Percentiles rank a stretch among this genome's conserved stretches.
phyloP scores from a whole-genome alignment of 2,329 filamentous ascomycete genomes.

The Xylariaceae sp. region DNA sequence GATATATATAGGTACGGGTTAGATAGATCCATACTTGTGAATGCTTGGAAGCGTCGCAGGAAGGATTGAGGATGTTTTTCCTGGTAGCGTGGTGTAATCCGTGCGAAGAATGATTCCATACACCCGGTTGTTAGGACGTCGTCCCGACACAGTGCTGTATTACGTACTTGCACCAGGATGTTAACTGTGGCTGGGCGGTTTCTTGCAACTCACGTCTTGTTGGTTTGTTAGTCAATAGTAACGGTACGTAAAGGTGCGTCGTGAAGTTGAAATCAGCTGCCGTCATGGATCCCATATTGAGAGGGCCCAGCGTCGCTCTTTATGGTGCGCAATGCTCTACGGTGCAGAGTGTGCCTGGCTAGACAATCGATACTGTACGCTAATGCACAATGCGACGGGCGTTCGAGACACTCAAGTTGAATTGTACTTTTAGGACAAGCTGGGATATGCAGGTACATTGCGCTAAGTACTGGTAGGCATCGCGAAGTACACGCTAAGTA shows the following conservation, averaged over 20 bases:
- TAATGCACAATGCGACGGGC: neutral
- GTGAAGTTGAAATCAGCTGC: no score
- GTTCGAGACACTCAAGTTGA: neutral
- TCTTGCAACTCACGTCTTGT: neutral
- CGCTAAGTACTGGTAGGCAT: neutral
- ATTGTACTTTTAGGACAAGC: neutral
- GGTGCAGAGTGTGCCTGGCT: neutral
- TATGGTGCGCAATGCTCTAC: neutral
- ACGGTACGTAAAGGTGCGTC: no score
- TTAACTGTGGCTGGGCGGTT: neutral
- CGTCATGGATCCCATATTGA: no score
- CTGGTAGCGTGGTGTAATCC: neutral
- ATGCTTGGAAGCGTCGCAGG: neutral
- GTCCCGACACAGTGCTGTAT: no score
- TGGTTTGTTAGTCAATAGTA: neutral
- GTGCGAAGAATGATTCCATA: no score
- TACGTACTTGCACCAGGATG: no score
- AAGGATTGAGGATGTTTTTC: neutral
- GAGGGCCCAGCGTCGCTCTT: neutral
- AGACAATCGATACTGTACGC: neutral
- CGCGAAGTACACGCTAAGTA: no score
- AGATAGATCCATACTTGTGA: neutral
- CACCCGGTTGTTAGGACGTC: no score
- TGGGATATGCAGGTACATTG: neutral
- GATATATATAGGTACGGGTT: neutral